Percentiles rank a stretch among this genome's conserved stretches.
Conservation (phyloP, 768 basidiomycete species). For the Hericium erinaceus region DNA sequence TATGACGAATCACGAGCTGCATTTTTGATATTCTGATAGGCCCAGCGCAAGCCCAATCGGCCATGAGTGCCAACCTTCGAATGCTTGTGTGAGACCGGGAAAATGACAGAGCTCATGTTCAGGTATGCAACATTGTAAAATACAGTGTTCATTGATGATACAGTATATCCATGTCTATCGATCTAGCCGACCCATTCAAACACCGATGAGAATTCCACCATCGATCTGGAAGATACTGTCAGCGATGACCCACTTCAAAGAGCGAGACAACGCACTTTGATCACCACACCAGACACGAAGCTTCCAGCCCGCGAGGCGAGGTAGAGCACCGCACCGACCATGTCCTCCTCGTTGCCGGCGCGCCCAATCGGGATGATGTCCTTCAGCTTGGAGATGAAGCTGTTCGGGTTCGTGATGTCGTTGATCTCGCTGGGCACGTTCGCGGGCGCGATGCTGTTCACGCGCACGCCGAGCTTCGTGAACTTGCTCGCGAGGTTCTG, state of each 20-base stretch:
- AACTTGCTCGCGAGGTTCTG: slow-evolving; percentile 14
- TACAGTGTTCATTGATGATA: too few relatives aligned
- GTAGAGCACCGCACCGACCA: slow-evolving; percentile 11
- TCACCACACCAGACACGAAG: slow-evolving; percentile 9
- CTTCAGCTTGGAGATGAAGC: slow-evolving; percentile 8
- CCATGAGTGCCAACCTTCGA: too few relatives aligned
- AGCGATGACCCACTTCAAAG: not conserved
- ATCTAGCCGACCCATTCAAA: not conserved
- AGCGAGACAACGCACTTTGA: slow-evolving; percentile 3
- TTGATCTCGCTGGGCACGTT: slow-evolving; percentile 13
- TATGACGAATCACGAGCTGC: too few relatives aligned
- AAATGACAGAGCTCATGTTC: too few relatives aligned
- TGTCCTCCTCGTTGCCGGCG: slow-evolving; percentile 12
- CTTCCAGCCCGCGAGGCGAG: slow-evolving; percentile 10
- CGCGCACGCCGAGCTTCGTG: slow-evolving; percentile 12
- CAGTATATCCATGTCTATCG: too few relatives aligned
- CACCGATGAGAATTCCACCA: not conserved
- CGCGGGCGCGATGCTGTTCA: slow-evolving; percentile 13
- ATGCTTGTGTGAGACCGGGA: too few relatives aligned
- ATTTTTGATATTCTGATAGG: too few relatives aligned
- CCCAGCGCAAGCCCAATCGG: too few relatives aligned
- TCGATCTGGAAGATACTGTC: not conserved
- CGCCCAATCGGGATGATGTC: slow-evolving; percentile 9
- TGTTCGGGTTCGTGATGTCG: slow-evolving; percentile 9
- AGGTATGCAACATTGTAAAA: too few relatives aligned